Base-by-base conservation (phyloP, 2,329 filamentous ascomycete species). In the Paradendryphiella salina region DNA sequence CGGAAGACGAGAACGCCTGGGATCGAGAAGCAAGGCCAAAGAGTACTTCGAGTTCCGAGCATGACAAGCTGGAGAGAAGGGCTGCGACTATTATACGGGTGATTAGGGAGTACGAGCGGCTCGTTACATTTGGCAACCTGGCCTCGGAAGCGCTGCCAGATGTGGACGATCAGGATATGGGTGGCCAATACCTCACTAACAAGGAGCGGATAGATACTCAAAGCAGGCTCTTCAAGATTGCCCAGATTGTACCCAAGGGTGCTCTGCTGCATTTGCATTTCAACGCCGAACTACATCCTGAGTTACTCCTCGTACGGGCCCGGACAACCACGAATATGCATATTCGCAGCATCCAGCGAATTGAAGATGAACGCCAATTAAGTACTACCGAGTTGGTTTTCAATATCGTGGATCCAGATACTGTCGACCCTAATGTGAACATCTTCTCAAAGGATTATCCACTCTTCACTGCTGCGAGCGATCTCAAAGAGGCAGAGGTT, bases 211-310 rank as follows among this genome's bases (percentile, higher is more conserved):
- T 79, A 39, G 70, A 76, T 36, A 70, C 79, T 31, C 44, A 77
- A 38, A 88, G 86, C 7, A 70, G 75, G 35, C 64, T 90, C 11
- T 83, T 85, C 59, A 59, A 76, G 21, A 78, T 87, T 20, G 81
- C 84, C 5, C 75, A 74, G 26, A 65, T 70, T 49, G 81, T 88
- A 76, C 88, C 88, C 34, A 91, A 91, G 70, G 88, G 87, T 2
- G 81, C 81, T 0, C 85, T 90, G 65, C 76, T 90, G 18, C 88
- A 91, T 69, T 81, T 90, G 18, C 88, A 91, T 69, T 90, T 89
- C 77, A 91, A 90, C 67, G 81, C 87, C n/a, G 88, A 87, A 53
- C 75, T 90, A 4, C 75, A 78, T 11, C 85, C 87, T 8, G 69
- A 76, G 1, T 78, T 84, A 4, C 75, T 90, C 15, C 76, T 90